These are phyloP conservation scores for Miscanthus lutarioriparius DNA, from an alignment of 176 grass and related monocot genomes.

Conservation along the genomic window DNA sequence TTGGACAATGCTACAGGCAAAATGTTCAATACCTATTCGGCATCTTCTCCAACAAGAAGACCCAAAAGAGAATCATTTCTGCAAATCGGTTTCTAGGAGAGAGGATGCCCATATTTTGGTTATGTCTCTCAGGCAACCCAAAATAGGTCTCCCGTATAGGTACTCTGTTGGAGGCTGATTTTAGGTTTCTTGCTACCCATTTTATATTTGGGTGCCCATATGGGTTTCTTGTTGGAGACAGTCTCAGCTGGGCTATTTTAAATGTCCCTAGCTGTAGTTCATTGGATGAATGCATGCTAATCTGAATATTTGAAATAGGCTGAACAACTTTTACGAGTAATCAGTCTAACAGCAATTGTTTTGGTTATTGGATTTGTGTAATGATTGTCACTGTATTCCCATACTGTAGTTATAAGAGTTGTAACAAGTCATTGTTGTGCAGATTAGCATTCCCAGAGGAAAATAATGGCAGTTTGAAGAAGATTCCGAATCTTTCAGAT, in stretches of 20 bases:
- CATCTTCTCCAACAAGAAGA: no score
- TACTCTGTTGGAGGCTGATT: no score
- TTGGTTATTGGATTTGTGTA: not conserved
- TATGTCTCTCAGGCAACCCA: no score
- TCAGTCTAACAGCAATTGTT: not conserved
- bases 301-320: conserved; percentile 14
- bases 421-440: conserved; percentile 29
- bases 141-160: no score
- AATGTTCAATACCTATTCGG: no score
- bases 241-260: not conserved
- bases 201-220: no score
- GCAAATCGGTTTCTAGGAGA: no score
- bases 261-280: not conserved
- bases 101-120: no score
- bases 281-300: not conserved
- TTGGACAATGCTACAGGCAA: no score
- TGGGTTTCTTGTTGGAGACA: no score
- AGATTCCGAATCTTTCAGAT: conserved; percentile 84
- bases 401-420: conserved; percentile 14
- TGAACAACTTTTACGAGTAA: not conserved
- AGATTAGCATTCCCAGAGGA: conserved; percentile 97
- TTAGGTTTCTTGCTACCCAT: no score
- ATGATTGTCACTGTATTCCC: not conserved
- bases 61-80: no score
- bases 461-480: conserved; percentile 92